Evolutionary conservation across 2,329 filamentous ascomycete species (phyloP).

Genomic region (Ophiocordyceps polyrhachis-furcata): DNA sequence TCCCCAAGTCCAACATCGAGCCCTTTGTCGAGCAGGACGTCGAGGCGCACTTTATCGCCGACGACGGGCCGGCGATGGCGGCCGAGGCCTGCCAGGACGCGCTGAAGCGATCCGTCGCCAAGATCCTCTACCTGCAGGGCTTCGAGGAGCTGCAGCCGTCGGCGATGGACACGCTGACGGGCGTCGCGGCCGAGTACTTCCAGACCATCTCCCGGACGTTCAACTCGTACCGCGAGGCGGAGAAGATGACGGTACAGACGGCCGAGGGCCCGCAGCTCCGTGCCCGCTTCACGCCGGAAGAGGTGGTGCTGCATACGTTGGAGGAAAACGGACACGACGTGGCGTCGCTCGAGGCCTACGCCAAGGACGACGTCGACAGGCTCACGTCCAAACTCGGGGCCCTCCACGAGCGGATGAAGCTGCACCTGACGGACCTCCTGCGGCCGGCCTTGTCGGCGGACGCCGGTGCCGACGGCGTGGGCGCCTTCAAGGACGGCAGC

Average conservation of each 20-base stretch:
- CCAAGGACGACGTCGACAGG: conserved; percentile 84
- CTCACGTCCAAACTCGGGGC: conserved; percentile 58
- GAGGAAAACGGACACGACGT: conserved; percentile 71
- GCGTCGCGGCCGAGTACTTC: conserved; percentile 80
- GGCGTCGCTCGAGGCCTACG: conserved; percentile 65
- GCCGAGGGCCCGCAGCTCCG: conserved; percentile 27
- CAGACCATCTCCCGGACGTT: conserved; percentile 64
- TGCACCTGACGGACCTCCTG: conserved; percentile 78
- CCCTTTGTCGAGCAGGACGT: conserved; percentile 78
- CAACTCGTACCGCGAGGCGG: conserved; percentile 65
- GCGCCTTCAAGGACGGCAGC: conserved; percentile 87
- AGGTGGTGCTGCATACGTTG: conserved; percentile 72
- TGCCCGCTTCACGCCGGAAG: conserved; percentile 60
- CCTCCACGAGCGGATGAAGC: conserved; percentile 90
- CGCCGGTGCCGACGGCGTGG: conserved; percentile 63
- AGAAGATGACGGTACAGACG: conserved; percentile 44
- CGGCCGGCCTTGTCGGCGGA: conserved; percentile 67
- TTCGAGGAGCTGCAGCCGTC: conserved; percentile 97
- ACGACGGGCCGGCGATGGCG: conserved; percentile 76
- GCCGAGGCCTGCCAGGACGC: conserved; percentile 66
- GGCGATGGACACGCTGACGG: conserved; percentile 75
- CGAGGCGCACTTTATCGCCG: conserved; percentile 73
- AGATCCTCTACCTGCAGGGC: conserved; percentile 88
- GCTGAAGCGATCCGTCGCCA: conserved; percentile 76
- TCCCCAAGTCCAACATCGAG: conserved; percentile 85